Conservation (phyloP, 2,329 filamentous ascomycete species). For the Colletotrichum sp. region DNA sequence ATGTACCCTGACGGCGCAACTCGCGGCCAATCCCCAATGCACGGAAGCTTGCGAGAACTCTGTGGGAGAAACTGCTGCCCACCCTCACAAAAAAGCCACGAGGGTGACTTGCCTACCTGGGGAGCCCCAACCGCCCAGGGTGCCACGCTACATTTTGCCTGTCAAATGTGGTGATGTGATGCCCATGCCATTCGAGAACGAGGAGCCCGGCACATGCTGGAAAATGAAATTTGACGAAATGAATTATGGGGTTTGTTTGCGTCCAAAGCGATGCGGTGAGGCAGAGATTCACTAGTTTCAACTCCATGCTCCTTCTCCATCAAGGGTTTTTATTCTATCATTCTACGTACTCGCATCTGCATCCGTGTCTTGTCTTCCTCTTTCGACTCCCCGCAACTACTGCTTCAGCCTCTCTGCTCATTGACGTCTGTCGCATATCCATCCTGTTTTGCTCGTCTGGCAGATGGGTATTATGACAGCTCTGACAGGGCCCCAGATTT, state of each 20-base stretch:
- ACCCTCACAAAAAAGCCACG: neutral
- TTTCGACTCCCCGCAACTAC: neutral
- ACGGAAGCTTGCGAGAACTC: neutral
- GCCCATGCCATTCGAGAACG: neutral
- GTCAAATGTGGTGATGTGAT: neutral
- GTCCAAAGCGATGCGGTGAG: constrained; percentile 4
- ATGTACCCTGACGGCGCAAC: neutral
- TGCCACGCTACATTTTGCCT: constrained; percentile 7
- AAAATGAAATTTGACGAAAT: neutral
- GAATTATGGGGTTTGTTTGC: neutral
- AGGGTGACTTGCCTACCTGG: neutral
- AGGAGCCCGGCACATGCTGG: neutral
- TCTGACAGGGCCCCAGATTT: neutral
- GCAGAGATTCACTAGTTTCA: neutral
- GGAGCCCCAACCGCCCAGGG: constrained; percentile 10
- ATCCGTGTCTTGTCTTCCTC: neutral
- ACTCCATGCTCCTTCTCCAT: neutral
- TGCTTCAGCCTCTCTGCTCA: neutral
- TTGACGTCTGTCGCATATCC: neutral
- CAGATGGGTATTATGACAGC: neutral
- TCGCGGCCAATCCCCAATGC: neutral
- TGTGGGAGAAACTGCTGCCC: neutral
- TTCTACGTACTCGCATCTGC: neutral
- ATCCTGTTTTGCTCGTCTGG: neutral
- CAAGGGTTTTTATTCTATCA: neutral